Conservation (phyloP, 2,329 filamentous ascomycete species). For the Monilinia vaccinii-corymbosi region DNA sequence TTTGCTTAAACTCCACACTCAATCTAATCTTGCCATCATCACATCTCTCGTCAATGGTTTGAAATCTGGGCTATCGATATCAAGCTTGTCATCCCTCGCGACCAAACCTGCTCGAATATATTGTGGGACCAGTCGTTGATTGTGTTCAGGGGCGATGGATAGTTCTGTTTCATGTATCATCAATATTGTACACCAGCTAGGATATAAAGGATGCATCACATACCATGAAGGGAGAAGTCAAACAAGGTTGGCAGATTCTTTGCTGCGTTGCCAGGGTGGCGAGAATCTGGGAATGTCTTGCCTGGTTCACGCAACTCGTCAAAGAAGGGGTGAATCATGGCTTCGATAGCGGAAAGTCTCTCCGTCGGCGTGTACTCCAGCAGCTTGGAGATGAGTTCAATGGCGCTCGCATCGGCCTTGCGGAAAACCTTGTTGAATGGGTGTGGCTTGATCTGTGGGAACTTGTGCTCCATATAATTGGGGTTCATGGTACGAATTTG, state of each 20-base stretch:
- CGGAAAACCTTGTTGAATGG: conserved; percentile 99
- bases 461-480: conserved; percentile 99
- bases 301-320: conserved; percentile 89
- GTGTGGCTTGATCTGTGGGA: conserved; percentile 98
- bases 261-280: conserved; percentile 66
- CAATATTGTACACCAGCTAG: background rate
- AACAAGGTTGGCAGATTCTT: conserved; percentile 83
- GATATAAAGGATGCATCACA: conserved; percentile 27
- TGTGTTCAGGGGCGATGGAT: conserved; percentile 85
- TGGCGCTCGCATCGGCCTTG: conserved; percentile 85
- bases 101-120: conserved; percentile 70
- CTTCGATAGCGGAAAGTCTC: conserved; percentile 84
- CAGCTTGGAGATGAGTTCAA: conserved; percentile 87
- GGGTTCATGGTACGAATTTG: conserved; percentile 99
- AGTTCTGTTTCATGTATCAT: conserved; percentile 54
- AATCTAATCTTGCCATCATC: conserved; percentile 97
- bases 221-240: conserved; percentile 91
- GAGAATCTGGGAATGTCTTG: conserved; percentile 87
- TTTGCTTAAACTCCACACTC: conserved; percentile 35
- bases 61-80: conserved; percentile 86
- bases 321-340: conserved; percentile 98
- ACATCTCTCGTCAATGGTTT: conserved; percentile 85
- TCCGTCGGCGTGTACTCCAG: conserved; percentile 97
- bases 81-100: conserved; percentile 46
- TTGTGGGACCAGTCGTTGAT: conserved; percentile 75